Percentiles rank a stretch among this genome's conserved stretches.
Evolutionary conservation across 2,329 filamentous ascomycete species (phyloP).

Genomic region (Calonectria hongkongensis): DNA sequence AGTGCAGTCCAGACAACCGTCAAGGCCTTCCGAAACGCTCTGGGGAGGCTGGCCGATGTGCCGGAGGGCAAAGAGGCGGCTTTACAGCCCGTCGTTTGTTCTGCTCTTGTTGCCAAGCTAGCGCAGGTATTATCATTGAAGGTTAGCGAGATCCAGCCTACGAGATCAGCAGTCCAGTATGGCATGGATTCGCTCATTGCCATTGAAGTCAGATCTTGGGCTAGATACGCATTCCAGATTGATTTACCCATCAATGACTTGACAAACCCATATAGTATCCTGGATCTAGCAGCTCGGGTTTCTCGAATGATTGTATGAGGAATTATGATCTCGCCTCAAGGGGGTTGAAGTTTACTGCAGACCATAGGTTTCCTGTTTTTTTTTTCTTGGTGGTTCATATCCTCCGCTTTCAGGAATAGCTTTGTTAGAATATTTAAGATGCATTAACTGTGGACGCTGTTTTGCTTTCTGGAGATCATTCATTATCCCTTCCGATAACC

Average conservation of each 20-base stretch:
- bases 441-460: too few species aligned
- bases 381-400: too few species aligned
- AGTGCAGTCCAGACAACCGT: slow-evolving; percentile 51
- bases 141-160: slow-evolving; percentile 47
- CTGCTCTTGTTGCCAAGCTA: slow-evolving; percentile 50
- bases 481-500: too few species aligned
- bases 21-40: slow-evolving; percentile 48
- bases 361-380: too few species aligned
- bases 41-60: slow-evolving; percentile 38
- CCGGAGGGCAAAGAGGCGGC: slow-evolving; percentile 45
- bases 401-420: too few species aligned
- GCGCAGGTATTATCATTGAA: slow-evolving; percentile 52
- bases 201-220: slow-evolving; percentile 51
- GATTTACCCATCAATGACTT: slow-evolving; percentile 51
- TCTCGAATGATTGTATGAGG: slow-evolving; percentile 45
- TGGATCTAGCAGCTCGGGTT: slow-evolving; percentile 49
- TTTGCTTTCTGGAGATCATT: too few species aligned
- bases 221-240: slow-evolving; percentile 53
- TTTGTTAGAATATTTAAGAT: too few species aligned
- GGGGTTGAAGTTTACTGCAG: too few species aligned
- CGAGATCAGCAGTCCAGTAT: slow-evolving; percentile 50
- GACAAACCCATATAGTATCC: slow-evolving; percentile 52
- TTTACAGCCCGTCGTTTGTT: slow-evolving; percentile 46
- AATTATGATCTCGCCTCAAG: not conserved
- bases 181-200: slow-evolving; percentile 53